Evolutionary conservation across 192 early-diverging fungal species (phyloP).

Genomic region (Podila epigama): DNA sequence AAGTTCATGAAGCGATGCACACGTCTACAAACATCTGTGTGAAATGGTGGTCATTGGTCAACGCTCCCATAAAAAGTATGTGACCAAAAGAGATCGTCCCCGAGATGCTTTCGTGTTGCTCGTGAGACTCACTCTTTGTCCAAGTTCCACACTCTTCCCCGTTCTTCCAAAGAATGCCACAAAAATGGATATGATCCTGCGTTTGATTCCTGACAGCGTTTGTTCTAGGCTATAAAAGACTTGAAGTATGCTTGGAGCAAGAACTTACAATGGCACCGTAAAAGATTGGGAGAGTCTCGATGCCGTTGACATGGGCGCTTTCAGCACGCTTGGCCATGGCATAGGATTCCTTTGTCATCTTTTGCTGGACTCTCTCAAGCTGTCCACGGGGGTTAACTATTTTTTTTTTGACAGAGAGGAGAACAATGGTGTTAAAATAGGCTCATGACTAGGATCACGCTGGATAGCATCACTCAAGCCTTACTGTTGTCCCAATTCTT

Average conservation of each 20-base stretch:
- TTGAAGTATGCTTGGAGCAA: background rate
- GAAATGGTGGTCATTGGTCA: too few relatives aligned
- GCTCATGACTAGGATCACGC: too few relatives aligned
- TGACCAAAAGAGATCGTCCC: too few relatives aligned
- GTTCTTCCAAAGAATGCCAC: too few relatives aligned
- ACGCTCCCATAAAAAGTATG: too few relatives aligned
- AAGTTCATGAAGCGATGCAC: background rate
- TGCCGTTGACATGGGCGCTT: slow-evolving; percentile 44
- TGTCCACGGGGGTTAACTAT: slow-evolving; percentile 46
- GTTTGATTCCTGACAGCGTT: background rate
- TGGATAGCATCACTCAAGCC: background rate
- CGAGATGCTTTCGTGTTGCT: too few relatives aligned
- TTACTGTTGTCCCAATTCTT: slow-evolving; percentile 51
- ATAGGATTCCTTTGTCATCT: slow-evolving; percentile 42
- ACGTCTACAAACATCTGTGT: background rate
- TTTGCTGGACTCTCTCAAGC: slow-evolving; percentile 34
- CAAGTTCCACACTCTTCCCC: too few relatives aligned
- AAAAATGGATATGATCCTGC: background rate
- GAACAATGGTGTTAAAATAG: background rate
- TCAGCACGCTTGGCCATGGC: slow-evolving; percentile 52
- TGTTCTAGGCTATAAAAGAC: background rate
- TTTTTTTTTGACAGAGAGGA: background rate
- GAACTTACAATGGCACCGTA: slow-evolving; percentile 49
- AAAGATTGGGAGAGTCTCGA: slow-evolving; percentile 48
- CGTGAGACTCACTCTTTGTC: too few relatives aligned